Evolutionary conservation across 441 rosid genomes (phyloP).

Genomic region (Adansonia grandidieri): DNA sequence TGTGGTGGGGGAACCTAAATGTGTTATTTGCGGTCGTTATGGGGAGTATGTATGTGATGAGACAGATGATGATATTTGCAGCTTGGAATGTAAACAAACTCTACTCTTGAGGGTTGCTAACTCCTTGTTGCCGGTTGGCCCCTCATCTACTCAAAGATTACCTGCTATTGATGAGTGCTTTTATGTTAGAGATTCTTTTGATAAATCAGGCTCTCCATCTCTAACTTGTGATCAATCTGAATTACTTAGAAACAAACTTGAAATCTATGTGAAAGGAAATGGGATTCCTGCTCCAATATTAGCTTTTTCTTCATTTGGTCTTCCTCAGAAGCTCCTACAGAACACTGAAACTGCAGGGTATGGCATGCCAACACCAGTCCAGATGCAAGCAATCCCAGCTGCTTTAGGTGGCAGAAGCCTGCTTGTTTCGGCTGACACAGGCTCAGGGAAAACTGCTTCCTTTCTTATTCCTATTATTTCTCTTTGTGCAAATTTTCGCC

Average conservation of each 20-base stretch:
- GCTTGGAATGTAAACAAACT: conserved; percentile 77
- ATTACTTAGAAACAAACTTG: conserved; percentile 64
- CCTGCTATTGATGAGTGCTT: conserved; percentile 78
- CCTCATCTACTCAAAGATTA: conserved; percentile 37
- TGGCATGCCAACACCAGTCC: conserved; percentile 77
- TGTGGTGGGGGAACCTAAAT: conserved; percentile 67
- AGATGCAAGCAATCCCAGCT: conserved; percentile 87
- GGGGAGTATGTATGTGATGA: conserved; percentile 88
- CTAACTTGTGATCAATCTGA: conserved; percentile 46
- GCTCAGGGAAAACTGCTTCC: conserved; percentile 89
- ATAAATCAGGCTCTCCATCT: conserved; percentile 29
- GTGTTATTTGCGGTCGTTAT: conserved; percentile 76
- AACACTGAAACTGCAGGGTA: conserved; percentile 77
- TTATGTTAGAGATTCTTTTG: conserved; percentile 60
- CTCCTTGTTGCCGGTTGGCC: conserved; percentile 29
- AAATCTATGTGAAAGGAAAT: conserved; percentile 66
- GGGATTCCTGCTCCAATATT: conserved; percentile 58
- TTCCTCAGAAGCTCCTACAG: conserved; percentile 64
- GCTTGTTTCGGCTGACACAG: conserved; percentile 86
- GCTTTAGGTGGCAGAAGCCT: conserved; percentile 67
- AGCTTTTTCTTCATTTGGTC: conserved; percentile 63
- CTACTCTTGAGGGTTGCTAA: conserved; percentile 42
- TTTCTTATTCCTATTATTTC: conserved; percentile 78
- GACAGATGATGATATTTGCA: conserved; percentile 86
- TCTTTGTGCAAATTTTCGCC: conserved; percentile 51